Conservation (phyloP, 1,139 yeast species). For the Nakaseomyces delphensis region DNA sequence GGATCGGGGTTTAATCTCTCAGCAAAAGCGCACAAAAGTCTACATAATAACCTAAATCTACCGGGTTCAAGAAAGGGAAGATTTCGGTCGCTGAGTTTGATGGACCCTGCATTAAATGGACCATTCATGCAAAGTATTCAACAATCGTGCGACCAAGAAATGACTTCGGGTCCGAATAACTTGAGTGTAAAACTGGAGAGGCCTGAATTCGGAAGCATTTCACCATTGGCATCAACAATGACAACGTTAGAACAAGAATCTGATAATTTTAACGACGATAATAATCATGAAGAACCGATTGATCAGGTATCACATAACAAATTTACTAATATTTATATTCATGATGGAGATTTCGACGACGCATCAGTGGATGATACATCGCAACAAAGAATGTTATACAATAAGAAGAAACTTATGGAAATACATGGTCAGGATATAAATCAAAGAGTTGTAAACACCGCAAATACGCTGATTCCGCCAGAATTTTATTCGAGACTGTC, state of each 20-base stretch:
- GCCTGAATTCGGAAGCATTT: constrained; percentile 1
- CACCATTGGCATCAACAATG: constrained; percentile 3
- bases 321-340: constrained; percentile 29
- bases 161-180: neutral
- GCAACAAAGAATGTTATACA: constrained; percentile 5
- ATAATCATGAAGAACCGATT: neutral
- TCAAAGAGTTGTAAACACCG: constrained; percentile 1
- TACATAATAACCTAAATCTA: constrained; percentile 2
- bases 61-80: constrained; percentile 16
- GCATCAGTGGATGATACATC: constrained; percentile 4
- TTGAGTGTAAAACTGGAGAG: neutral
- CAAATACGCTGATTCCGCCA: constrained; percentile 29
- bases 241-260: neutral
- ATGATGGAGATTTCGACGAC: constrained; percentile 30
- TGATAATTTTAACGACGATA: constrained; percentile 1
- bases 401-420: constrained; percentile 2
- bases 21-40: constrained; percentile 6
- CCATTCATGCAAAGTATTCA: constrained; percentile 8
- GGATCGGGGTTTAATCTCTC: constrained; percentile 18
- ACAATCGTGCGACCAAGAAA: neutral
- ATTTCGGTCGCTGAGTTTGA: constrained; percentile 30
- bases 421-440: constrained; percentile 6
- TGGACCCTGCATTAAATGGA: constrained; percentile 23
- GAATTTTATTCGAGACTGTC: constrained; percentile 31
- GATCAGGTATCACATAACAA: constrained; percentile 8